Conservation (phyloP, 2,329 filamentous ascomycete genomes). For the Thielaviopsis ethacetica region DNA sequence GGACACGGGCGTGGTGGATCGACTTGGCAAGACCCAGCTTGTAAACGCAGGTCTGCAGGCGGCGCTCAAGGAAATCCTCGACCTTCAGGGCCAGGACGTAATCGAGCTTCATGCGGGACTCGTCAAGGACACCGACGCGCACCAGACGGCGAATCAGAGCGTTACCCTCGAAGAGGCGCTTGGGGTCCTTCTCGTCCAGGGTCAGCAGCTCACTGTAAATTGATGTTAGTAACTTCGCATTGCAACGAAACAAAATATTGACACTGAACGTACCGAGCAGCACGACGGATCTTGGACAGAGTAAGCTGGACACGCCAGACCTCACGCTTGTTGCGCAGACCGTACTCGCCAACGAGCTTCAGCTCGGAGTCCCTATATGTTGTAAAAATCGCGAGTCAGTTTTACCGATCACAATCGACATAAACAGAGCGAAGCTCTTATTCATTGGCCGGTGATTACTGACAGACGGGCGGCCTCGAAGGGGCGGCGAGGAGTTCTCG, state of each 20-base stretch:
- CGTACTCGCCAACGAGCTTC: slow-evolving; percentile 99
- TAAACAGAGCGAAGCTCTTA: slow-evolving; percentile 94
- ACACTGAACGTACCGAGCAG: slow-evolving; percentile 61
- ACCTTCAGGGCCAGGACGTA: slow-evolving; percentile 98
- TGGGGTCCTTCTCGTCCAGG: slow-evolving; percentile 99
- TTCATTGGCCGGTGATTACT: slow-evolving; percentile 93
- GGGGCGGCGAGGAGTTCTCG: slow-evolving; percentile 93
- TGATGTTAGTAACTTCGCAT: neutral
- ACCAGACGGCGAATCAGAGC: slow-evolving; percentile 99
- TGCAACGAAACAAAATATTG: too few species aligned
- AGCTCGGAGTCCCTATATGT: slow-evolving; percentile 84
- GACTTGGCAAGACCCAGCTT: slow-evolving; percentile 99
- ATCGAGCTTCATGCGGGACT: slow-evolving; percentile 99
- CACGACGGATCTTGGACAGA: slow-evolving; percentile 99
- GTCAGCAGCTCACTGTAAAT: slow-evolving; percentile 84
- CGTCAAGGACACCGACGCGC: slow-evolving; percentile 97
- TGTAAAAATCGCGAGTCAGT: slow-evolving; percentile 39
- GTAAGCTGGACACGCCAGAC: slow-evolving; percentile 99
- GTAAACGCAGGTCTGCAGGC: slow-evolving; percentile 99
- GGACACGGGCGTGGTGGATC: slow-evolving; percentile 98
- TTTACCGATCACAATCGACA: slow-evolving; percentile 60
- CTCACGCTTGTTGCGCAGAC: slow-evolving; percentile 99
- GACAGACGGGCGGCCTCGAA: slow-evolving; percentile 99
- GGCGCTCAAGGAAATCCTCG: slow-evolving; percentile 99
- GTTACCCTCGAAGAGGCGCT: slow-evolving; percentile 99